These are phyloP conservation scores for Boletellus ananiceps DNA, from an alignment of 768 basidiomycete species.

Conservation along the genomic window DNA sequence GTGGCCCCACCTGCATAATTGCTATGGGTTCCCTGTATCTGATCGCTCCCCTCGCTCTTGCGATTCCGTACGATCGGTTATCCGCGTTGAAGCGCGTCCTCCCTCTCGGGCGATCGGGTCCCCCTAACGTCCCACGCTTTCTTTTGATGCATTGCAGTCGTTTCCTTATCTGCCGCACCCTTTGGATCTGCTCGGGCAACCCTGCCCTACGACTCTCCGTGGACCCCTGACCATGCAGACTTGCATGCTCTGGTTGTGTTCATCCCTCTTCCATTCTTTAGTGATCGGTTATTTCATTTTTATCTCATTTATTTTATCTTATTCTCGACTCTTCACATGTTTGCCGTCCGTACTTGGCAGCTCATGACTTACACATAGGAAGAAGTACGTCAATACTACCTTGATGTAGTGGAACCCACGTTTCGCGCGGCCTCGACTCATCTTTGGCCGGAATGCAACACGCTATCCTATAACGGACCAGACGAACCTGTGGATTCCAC, in stretches of 20 bases:
- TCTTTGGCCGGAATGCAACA: conserved; percentile 1
- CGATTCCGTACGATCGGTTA: conserved; percentile 4
- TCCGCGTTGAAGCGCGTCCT: conserved; percentile 10
- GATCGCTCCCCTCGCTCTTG: conserved; percentile 6
- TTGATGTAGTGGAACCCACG: conserved; percentile 28
- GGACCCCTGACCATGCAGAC: conserved; percentile 16
- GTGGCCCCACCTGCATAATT: conserved; percentile 10
- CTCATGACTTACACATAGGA: conserved; percentile 27
- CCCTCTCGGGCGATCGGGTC: conserved; percentile 8
- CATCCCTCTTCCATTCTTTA: conserved; percentile 9
- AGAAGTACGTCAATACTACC: conserved; percentile 34
- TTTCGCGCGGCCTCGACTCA: conserved; percentile 13
- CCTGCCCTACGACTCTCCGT: conserved; percentile 6
- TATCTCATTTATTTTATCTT: conserved; percentile 2
- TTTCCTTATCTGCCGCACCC: conserved; percentile 3
- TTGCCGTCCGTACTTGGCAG: conserved; percentile 5
- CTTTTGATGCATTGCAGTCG: conserved; percentile 4
- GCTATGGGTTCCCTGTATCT: conserved; percentile 6
- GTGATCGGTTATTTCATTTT: conserved; percentile 2
- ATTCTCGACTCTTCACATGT: conserved; percentile 3
- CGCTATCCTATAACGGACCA: not conserved
- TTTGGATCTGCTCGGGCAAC: conserved; percentile 7
- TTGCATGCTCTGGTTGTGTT: conserved; percentile 3
- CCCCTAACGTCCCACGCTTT: conserved; percentile 1
- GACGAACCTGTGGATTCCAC: not conserved